Evolutionary conservation across 2,329 filamentous ascomycete species (phyloP), one percentile per base, ranked within the genome.

Genomic region (Trichoderma koningiopsis): DNA sequence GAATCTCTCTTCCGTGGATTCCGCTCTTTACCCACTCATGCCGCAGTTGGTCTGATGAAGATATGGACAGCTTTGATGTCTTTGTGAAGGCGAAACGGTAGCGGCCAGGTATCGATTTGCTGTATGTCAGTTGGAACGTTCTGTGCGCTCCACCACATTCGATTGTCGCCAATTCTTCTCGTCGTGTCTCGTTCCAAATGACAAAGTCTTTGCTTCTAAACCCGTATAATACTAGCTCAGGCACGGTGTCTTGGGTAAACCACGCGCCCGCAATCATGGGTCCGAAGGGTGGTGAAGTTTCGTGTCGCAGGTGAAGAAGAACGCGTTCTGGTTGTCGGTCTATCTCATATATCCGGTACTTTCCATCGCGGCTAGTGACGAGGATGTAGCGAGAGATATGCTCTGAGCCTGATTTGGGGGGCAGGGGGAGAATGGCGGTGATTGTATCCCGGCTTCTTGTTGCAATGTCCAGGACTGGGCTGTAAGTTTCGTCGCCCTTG

Each of bases 141-240:
- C 95, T 87, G 76, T 97, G 93, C 0, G 89, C 90, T 40, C 95
- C 95, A 68, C 94, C 95, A 76, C 95, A 97, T 60, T 94, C 89
- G 35, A 97, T 84, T 0, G 84, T 85, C 67, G 91, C 87, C 19
- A 95, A 79, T 74, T 95, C 91, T 68, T 88, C 86, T 70, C 92
- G 89, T 1, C 82, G 83, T 0, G 88, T 89, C 76, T 92, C 89
- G 77, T 97, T 92, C 88, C 92, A 96, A 11, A 95, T 86, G 14
- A 97, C 83, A 76, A 98, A 96, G 58, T 88, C 84, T 71, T 89
- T 93, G 76, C 91, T 89, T 68, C 88, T 89, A 80, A 97, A 98
- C 3, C 95, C 95, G 77, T 90, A 92, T 14, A 97, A 81, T 33
- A 94, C 82, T 0, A 97, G 81, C 58, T 92, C 84, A 1, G 82